A percentile compares a stretch with the other conserved stretches of the same genome.
Conservation (phyloP, 192 early-diverging fungal genomes). For the Geranomyces michiganensis region DNA sequence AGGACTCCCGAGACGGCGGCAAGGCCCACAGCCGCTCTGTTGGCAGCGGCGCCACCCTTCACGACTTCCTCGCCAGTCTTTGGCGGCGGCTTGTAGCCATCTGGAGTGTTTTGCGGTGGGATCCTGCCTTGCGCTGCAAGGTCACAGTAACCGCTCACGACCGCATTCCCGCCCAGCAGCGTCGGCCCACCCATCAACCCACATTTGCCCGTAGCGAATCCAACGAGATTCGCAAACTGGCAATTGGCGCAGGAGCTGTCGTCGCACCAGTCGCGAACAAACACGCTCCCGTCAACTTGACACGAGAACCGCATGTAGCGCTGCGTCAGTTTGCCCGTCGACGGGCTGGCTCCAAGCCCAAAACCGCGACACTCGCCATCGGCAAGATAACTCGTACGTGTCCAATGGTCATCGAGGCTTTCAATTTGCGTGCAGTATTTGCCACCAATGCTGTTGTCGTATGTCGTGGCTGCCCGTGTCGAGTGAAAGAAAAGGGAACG, state of each 20-base stretch:
- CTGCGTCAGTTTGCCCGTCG: neutral
- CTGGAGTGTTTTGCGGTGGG: neutral
- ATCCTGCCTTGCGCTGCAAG: neutral
- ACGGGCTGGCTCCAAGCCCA: neutral
- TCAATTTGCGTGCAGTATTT: constrained; percentile 6
- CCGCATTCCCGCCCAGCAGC: neutral
- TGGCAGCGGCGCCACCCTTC: constrained; percentile 3
- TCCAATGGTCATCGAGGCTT: neutral
- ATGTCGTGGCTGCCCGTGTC: constrained; percentile 9
- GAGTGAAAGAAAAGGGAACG: too few relatives aligned
- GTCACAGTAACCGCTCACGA: constrained; percentile 27
- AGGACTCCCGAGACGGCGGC: neutral
- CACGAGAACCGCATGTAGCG: constrained; percentile 26
- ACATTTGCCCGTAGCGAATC: constrained; percentile 17
- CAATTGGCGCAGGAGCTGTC: constrained; percentile 22
- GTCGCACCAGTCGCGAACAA: constrained; percentile 28
- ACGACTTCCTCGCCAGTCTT: constrained; percentile 21
- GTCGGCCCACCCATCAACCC: constrained; percentile 11
- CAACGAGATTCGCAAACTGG: constrained; percentile 12
- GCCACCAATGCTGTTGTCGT: constrained; percentile 19
- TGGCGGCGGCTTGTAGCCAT: constrained; percentile 5
- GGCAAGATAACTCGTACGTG: constrained; percentile 17
- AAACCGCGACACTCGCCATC: constrained; percentile 23
- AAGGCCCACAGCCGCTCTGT: too few relatives aligned
- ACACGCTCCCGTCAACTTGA: constrained; percentile 27